Evolutionary conservation across 2,329 filamentous ascomycete genomes (phyloP), one percentile per base, ranked within the genome.

Genomic region (Cercospora sp.): DNA sequence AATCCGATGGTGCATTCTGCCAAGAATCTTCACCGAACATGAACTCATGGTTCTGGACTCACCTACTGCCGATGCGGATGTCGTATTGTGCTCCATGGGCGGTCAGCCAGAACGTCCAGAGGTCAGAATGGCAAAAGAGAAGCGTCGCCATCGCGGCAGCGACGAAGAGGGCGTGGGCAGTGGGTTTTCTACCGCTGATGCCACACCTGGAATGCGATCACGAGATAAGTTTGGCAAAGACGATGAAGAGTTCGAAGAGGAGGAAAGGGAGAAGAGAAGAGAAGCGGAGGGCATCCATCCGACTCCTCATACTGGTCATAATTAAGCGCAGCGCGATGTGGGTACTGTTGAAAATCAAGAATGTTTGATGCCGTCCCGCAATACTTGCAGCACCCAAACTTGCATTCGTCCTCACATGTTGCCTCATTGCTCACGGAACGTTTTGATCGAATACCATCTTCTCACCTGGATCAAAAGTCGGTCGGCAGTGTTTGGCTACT

Each of bases 11-110:
- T 79, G 81, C 64, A 64, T 84, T 0, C 76, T 88, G 69, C 86
- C 86, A 0, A 72, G 78, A 16, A 84, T 84, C 76, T 87, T 88
- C 69, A 79, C 78, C 0, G 73, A 78, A 5, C 70, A 81, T 18
- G 85, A 88, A 72, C 74, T 88, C 10, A 73, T 79, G 16, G 73
- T 86, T 0, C 72, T 88, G 67, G 86, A 88, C 75, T 82, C 81
- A 23, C 82, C 85, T 28, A 88, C 86, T 0, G 85, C 85, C 3
- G 82, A 84, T 65, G 82, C 83, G 23, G 82, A 82, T n/a, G 80
- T 85, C 16, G 85, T 86, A 3, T 79, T 87, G 71, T 84, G 82
- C 60, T 85, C 82, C 57, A 79, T 86, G 30, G 85, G 85, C 5
- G 84, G 85, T 3, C 80, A 80, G 31, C 83, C 84, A 30, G 75